These are phyloP conservation scores for Nephelium lappaceum DNA, from an alignment of 345 rosid species.

Conservation along the genomic window DNA sequence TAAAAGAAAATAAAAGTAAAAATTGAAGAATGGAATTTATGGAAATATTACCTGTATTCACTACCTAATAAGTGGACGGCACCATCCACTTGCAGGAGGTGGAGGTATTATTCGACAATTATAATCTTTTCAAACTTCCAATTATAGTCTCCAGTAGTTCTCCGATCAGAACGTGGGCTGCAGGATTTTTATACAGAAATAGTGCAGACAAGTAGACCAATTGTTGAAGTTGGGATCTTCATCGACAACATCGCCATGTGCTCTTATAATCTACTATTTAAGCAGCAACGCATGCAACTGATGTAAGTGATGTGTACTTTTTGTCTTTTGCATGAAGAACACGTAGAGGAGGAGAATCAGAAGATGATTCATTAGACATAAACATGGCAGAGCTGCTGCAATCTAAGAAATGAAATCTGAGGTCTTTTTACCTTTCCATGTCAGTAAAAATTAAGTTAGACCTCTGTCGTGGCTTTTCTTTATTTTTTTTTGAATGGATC, in stretches of 20 bases:
- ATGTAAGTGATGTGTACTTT: not conserved
- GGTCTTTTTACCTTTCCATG: too few relatives aligned
- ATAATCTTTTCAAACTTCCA: not conserved
- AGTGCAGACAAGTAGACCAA: not conserved
- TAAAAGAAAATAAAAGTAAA: not conserved
- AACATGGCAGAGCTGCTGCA: not conserved
- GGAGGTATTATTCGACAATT: not conserved
- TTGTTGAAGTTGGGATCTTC: not conserved
- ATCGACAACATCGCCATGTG: not conserved
- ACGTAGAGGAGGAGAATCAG: not conserved
- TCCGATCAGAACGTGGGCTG: not conserved
- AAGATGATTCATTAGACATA: not conserved
- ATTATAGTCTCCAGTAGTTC: not conserved
- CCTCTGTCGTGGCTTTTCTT: too few relatives aligned
- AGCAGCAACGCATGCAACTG: not conserved
- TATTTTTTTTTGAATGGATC: not conserved
- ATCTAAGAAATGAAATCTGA: not conserved
- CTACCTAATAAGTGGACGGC: not conserved
- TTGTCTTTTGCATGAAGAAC: constrained; percentile 4
- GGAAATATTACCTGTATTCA: not conserved
- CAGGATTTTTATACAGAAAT: not conserved
- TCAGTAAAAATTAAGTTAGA: too few relatives aligned
- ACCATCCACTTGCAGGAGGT: not conserved
- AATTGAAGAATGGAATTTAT: not conserved
- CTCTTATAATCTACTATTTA: not conserved